Evolutionary conservation across 768 basidiomycete genomes (phyloP).

Genomic region (Royoungia palumana): DNA sequence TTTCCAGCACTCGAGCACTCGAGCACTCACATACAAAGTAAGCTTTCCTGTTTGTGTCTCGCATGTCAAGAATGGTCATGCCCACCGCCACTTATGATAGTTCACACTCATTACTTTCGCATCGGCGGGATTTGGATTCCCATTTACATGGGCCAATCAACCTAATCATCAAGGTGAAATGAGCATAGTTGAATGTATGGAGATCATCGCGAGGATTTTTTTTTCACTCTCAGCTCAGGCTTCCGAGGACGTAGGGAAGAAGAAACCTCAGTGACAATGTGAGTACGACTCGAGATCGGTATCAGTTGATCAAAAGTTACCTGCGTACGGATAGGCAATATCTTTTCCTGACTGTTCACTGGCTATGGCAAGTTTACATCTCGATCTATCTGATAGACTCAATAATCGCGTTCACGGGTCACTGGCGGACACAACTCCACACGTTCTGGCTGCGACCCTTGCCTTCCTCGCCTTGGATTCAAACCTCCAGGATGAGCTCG

Average conservation of each 20-base stretch:
- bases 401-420: not conserved
- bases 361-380: constrained; percentile 45
- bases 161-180: constrained; percentile 18
- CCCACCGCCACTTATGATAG: not conserved
- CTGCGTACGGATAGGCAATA: constrained; percentile 46
- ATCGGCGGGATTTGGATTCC: constrained; percentile 23
- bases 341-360: constrained; percentile 52
- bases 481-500: constrained; percentile 31
- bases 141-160: constrained; percentile 18
- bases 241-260: constrained; percentile 19
- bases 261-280: constrained; percentile 13
- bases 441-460: constrained; percentile 32
- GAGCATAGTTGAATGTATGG: constrained; percentile 20
- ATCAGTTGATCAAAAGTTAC: not conserved
- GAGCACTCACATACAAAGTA: constrained; percentile 20
- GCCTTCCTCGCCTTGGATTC: constrained; percentile 30
- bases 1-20: constrained; percentile 12
- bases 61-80: not conserved
- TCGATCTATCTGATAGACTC: not conserved
- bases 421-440: constrained; percentile 35
- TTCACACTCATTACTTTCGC: constrained; percentile 22
- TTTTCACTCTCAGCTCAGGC: constrained; percentile 21
- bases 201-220: constrained; percentile 12
- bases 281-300: not conserved
- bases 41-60: not conserved